Base-by-base conservation (phyloP, 176 grass and related monocot species). In the Eleusine coracana region DNA sequence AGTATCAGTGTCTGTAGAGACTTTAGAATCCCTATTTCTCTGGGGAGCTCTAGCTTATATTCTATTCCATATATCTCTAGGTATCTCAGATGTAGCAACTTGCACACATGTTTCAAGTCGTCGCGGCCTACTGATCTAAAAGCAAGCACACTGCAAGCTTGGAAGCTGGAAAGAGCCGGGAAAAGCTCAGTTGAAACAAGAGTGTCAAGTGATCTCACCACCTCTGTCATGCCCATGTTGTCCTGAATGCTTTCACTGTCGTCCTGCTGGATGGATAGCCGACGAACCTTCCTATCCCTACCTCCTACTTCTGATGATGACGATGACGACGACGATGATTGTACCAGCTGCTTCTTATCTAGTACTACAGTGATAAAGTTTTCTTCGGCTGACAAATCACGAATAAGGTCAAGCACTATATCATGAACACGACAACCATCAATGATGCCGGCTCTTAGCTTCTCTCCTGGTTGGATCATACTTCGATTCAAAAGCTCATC, bases 401-500 rank as follows among this genome's bases (percentile, higher is more conserved):
- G 1, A 6, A 76, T 76, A 21, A 76, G 12, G 27, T 76, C 74
- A 27, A 76, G 40, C 55, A 76, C 74, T 27, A 61, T 28, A 27
- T 76, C 74, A 17, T 76, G 74, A 42, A 76, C 23, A 42, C 11
- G 37, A 6, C 39, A 76, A 56, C 16, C 7, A 55, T 20, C 3
- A 6, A 55, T 55, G 51, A 55, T 20, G 13, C 49, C 49, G 0
- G 13, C 13, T 20, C 51, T 17, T 5, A 20, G 0, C 0, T 0
- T 21, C 2, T 0, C 25, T 12, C 0, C 40, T 0, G 20, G 21
- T 7, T 76, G 55, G 21, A 76, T 42, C 74, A 76, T 27, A n/a
- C 74, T 76, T 61, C 74, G 39, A 42, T 76, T 76, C 2, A 76
- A n/a, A 27, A 76, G 74, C 21, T 76, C 74, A 1, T 76, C 39